phyloP scores from a whole-genome alignment of 2,329 filamentous ascomycete species.

The Bipolaris gigantea region DNA sequence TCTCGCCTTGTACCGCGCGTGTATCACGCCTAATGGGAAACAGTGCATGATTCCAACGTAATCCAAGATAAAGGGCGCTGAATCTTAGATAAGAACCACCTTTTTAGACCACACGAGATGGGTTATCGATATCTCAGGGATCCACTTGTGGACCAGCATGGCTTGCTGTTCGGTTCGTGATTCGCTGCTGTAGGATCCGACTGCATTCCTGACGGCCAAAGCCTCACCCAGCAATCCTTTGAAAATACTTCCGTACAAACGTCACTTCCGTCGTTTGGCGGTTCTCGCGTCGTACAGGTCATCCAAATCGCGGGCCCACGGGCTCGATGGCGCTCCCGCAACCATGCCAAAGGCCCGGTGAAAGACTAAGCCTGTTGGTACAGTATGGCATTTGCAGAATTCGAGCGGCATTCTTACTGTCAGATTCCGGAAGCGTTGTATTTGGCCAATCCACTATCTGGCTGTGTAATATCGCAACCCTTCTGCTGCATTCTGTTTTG shows the following conservation, averaged over 20 bases:
- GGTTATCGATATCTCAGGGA: constrained; percentile 14
- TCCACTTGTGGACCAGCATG: constrained; percentile 15
- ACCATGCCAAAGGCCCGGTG: background rate
- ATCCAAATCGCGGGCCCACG: background rate
- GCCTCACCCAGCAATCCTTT: background rate
- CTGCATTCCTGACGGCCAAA: background rate
- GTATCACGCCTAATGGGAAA: constrained; percentile 13
- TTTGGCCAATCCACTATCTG: background rate
- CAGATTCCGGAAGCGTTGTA: too few species aligned
- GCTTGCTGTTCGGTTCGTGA: constrained; percentile 8
- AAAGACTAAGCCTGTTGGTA: background rate
- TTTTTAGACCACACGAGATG: constrained; percentile 3
- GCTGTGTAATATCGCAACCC: too few species aligned
- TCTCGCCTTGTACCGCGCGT: constrained; percentile 13
- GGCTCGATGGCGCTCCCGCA: background rate
- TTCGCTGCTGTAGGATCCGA: constrained; percentile 6
- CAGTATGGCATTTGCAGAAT: background rate
- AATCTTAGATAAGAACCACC: constrained; percentile 18
- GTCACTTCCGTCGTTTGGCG: background rate
- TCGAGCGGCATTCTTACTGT: too few species aligned
- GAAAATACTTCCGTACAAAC: background rate
- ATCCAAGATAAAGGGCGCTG: constrained; percentile 24
- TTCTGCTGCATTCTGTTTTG: background rate
- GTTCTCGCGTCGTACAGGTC: background rate
- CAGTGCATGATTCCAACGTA: constrained; percentile 21